These are phyloP conservation scores for Penicillium sp. DNA, from an alignment of 2,329 filamentous ascomycete genomes.

Conservation along the genomic window DNA sequence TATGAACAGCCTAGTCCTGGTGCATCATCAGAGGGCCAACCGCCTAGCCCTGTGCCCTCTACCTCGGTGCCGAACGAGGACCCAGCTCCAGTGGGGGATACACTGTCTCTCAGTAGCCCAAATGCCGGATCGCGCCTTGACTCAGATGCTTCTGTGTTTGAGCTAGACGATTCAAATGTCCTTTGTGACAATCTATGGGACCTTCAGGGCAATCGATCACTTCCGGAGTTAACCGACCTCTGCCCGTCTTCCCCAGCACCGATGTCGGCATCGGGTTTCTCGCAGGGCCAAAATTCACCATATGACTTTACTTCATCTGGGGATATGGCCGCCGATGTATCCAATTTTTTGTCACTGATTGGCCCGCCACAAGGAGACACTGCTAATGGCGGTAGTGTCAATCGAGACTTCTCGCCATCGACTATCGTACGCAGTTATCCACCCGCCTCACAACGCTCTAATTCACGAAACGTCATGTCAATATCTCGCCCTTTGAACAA, in stretches of 20 bases:
- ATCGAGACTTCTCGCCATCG: slow-evolving; percentile 33
- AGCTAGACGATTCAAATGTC: slow-evolving; percentile 16
- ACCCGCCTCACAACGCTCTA: slow-evolving; percentile 19
- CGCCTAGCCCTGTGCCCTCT: slow-evolving; percentile 14
- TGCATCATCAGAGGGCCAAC: slow-evolving; percentile 14
- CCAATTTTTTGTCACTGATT: slow-evolving; percentile 28
- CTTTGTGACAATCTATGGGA: slow-evolving; percentile 36
- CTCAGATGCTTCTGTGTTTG: slow-evolving; percentile 7
- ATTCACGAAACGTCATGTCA: slow-evolving; percentile 31
- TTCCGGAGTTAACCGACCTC: slow-evolving; percentile 37
- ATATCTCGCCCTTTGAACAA: slow-evolving; percentile 47
- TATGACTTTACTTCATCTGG: slow-evolving; percentile 21
- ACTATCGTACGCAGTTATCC: slow-evolving; percentile 36
- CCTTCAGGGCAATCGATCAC: slow-evolving; percentile 25
- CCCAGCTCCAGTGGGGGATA: slow-evolving; percentile 1
- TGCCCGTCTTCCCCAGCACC: slow-evolving; percentile 25
- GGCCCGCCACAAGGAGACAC: slow-evolving; percentile 21
- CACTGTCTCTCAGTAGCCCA: slow-evolving; percentile 5
- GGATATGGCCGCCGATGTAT: slow-evolving; percentile 22
- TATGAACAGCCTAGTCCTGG: slow-evolving; percentile 23
- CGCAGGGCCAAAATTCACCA: slow-evolving; percentile 11
- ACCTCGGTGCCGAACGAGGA: slow-evolving; percentile 9
- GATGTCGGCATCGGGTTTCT: slow-evolving; percentile 15
- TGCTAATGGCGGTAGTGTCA: slow-evolving; percentile 6
- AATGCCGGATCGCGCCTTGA: slow-evolving; percentile 1